Conservation (phyloP, 164 flowering plant species). For the Brasenia schreberi region DNA sequence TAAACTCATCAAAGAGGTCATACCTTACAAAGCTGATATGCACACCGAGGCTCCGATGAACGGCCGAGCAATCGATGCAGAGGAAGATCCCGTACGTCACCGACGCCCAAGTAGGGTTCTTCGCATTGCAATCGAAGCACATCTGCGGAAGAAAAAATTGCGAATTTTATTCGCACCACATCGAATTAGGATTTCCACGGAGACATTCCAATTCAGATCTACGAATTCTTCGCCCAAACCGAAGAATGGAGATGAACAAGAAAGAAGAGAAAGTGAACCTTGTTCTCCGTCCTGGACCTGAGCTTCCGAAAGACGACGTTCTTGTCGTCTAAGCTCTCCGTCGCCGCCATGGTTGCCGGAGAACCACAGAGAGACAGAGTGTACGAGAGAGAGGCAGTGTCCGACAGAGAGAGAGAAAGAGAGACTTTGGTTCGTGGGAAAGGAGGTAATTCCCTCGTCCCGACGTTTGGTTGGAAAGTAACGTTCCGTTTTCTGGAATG, state of each 20-base stretch:
- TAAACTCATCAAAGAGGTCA: too few relatives aligned
- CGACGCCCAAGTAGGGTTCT: slow-evolving; percentile 98
- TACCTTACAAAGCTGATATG: slow-evolving; percentile 92
- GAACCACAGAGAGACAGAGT: background rate
- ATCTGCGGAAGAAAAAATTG: slow-evolving; percentile 25
- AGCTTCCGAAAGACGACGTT: slow-evolving; percentile 63
- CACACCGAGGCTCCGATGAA: slow-evolving; percentile 85
- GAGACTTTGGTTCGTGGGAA: too few relatives aligned
- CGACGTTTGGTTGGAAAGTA: too few relatives aligned
- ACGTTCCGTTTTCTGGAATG: too few relatives aligned
- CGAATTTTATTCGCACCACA: background rate
- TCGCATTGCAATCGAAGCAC: slow-evolving; percentile 95
- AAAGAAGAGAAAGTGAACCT: slow-evolving; percentile 29
- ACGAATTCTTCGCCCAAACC: background rate
- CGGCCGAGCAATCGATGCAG: slow-evolving; percentile 93
- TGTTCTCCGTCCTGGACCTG: slow-evolving; percentile 72
- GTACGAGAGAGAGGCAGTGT: too few relatives aligned
- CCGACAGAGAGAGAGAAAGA: too few relatives aligned
- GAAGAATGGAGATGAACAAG: slow-evolving; percentile 4
- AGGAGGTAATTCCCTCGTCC: too few relatives aligned
- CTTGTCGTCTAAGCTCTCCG: slow-evolving; percentile 47
- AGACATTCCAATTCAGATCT: background rate
- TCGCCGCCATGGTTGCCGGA: slow-evolving; percentile 7
- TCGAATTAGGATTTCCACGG: background rate
- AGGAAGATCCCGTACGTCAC: slow-evolving; percentile 90